Conservation (phyloP, 1,284 basidiomycete species). For the Fomitopsis betulina region DNA sequence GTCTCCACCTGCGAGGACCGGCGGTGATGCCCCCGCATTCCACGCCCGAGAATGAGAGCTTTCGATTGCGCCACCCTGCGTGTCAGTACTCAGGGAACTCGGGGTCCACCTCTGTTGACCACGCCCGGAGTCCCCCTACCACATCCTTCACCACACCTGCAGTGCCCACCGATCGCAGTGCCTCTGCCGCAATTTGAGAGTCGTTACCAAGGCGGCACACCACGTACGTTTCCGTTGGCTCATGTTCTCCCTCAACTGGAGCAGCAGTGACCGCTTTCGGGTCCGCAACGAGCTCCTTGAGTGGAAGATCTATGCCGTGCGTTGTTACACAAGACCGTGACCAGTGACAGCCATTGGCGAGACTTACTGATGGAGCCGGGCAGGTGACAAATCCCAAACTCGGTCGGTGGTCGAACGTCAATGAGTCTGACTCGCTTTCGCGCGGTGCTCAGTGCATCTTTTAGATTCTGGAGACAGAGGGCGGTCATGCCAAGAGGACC, state of each 20-base stretch:
- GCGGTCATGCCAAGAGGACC: neutral
- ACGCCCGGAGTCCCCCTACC: conserved; percentile 74
- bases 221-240: conserved; percentile 38
- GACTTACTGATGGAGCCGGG: conserved; percentile 75
- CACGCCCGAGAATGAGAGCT: too few relatives aligned
- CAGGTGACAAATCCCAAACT: conserved; percentile 86
- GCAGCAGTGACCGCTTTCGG: conserved; percentile 37
- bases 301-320: conserved; percentile 55
- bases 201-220: conserved; percentile 93
- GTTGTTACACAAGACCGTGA: neutral
- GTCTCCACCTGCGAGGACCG: too few relatives aligned
- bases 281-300: conserved; percentile 55
- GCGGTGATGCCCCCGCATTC: too few relatives aligned
- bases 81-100: conserved; percentile 76
- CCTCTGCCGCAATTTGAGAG: conserved; percentile 81
- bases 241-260: conserved; percentile 9
- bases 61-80: too few relatives aligned
- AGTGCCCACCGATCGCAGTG: conserved; percentile 46
- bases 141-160: conserved; percentile 58
- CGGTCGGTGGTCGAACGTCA: conserved; percentile 80
- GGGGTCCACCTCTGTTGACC: conserved; percentile 69
- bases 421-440: conserved; percentile 45
- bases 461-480: conserved; percentile 35
- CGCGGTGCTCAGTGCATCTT: conserved; percentile 29
- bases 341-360: conserved; percentile 5